Evolutionary conservation across 768 basidiomycete genomes (phyloP).

Genomic region (Hemileccinum impolitum): DNA sequence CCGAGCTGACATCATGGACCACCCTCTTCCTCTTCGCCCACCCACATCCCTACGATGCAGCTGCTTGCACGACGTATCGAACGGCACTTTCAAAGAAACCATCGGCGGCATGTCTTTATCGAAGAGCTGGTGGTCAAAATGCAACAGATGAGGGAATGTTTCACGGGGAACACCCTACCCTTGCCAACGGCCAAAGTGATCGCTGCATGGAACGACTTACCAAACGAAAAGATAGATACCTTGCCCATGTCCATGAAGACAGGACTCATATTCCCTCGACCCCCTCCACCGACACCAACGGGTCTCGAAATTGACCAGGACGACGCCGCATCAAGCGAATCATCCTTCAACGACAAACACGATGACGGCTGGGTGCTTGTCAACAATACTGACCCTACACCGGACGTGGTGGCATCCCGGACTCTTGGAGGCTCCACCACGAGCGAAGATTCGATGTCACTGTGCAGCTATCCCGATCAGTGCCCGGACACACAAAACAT

Average conservation of each 20-base stretch:
- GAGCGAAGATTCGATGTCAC: neutral
- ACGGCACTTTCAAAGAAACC: conserved; percentile 13
- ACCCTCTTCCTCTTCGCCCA: neutral
- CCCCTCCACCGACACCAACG: conserved; percentile 23
- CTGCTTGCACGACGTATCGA: conserved; percentile 2
- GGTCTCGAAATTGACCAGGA: conserved; percentile 1
- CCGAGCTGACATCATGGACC: conserved; percentile 1
- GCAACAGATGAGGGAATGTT: conserved; percentile 18
- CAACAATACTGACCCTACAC: neutral
- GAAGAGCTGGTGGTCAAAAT: conserved; percentile 14
- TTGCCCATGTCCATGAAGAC: conserved; percentile 9
- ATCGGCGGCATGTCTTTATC: conserved; percentile 4
- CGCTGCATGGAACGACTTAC: conserved; percentile 25
- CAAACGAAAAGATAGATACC: conserved; percentile 18
- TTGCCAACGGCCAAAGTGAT: conserved; percentile 13
- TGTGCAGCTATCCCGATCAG: neutral
- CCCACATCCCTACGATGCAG: conserved; percentile 4
- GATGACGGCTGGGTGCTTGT: conserved; percentile 2
- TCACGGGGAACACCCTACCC: conserved; percentile 15
- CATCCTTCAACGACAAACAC: neutral
- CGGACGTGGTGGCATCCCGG: conserved; percentile 1
- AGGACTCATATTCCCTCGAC: neutral
- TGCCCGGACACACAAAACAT: neutral
- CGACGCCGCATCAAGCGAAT: neutral
- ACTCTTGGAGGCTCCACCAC: neutral